Base-by-base conservation (phyloP, 495 filamentous ascomycete species). In the Acidiella bohemica region DNA sequence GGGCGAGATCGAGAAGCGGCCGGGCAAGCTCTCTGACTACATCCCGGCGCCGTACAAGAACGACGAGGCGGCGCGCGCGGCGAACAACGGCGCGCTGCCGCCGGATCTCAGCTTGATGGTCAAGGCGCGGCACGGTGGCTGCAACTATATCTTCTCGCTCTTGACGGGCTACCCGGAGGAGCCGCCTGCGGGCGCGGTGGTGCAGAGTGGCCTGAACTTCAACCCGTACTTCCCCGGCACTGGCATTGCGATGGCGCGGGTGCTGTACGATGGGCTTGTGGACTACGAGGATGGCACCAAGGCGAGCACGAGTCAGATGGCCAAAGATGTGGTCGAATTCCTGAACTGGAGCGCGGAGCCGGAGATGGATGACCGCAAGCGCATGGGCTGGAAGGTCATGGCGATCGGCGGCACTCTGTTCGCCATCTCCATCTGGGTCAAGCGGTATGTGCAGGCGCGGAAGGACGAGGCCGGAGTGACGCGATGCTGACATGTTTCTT, bases 141-240 rank as follows among this genome's bases (percentile, higher is more conserved):
- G 88, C 73, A 73, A 99, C 67, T 99, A 99, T 70, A 78, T 99
- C 62, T 99, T 96, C 73, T 80, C 66, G 59, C 72, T 99, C 52
- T 66, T 99, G 59, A 99, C 90, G n/a, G 90, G 90, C 45, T 99
- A 99, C 61, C 90, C 90, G 40, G 90, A 99, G 53, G 88, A 99
- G 67, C 73, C 85, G 33, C 90, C 90, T 10, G 80, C 90, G 28
- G 90, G 90, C 53, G 84, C 77, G 45, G 61, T 66, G 44, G 75
- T 99, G 49, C 71, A 72, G 42, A 72, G 76, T 43, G 90, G 90
- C 47, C 76, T 99, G 59, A 93, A 96, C 74, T 99, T 99, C 75
- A 99, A 99, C 75, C 90, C 90, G 20, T 99, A 95, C 71, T 99
- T 99, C 76, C 90, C 90, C 36, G 92, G 92, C 53, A 96, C 90